phyloP scores from a whole-genome alignment of 2,329 filamentous ascomycete genomes.

The Talaromyces piceae region DNA sequence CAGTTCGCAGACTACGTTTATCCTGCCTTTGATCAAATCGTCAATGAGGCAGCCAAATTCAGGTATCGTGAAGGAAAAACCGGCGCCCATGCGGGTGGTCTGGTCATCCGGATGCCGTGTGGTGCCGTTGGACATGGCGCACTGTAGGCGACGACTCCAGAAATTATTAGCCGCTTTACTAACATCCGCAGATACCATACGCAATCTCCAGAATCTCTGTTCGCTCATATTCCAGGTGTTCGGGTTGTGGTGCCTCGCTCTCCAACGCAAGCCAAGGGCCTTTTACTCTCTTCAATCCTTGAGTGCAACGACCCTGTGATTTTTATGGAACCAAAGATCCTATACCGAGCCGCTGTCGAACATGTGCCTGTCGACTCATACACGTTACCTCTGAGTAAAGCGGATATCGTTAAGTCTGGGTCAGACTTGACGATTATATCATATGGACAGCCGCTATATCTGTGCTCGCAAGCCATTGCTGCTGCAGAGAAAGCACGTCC shows the following conservation, averaged over 20 bases:
- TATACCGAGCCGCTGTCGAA: slow-evolving; percentile 86
- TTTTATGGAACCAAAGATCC: slow-evolving; percentile 89
- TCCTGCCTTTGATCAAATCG: slow-evolving; percentile 87
- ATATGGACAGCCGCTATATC: slow-evolving; percentile 84
- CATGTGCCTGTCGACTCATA: slow-evolving; percentile 78
- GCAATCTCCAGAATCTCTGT: slow-evolving; percentile 81
- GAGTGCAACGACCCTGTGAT: slow-evolving; percentile 76
- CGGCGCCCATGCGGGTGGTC: slow-evolving; percentile 63
- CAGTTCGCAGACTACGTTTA: slow-evolving; percentile 95
- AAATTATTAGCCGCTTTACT: neutral
- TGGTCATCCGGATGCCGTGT: slow-evolving; percentile 85
- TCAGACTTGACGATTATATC: slow-evolving; percentile 76
- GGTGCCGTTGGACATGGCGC: slow-evolving; percentile 85
- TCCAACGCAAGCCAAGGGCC: slow-evolving; percentile 79
- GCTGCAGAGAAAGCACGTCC: slow-evolving; percentile 64
- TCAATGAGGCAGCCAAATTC: slow-evolving; percentile 87
- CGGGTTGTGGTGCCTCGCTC: slow-evolving; percentile 80
- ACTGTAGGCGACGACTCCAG: slow-evolving; percentile 40
- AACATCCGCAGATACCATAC: slow-evolving; percentile 58
- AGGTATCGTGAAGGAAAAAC: slow-evolving; percentile 64
- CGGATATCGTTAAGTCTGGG: slow-evolving; percentile 74
- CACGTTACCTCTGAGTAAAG: slow-evolving; percentile 75
- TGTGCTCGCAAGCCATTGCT: slow-evolving; percentile 68
- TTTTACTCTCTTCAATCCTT: slow-evolving; percentile 68
- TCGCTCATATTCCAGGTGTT: slow-evolving; percentile 79